These are phyloP conservation scores for Ceratobasidium sp. DNA, from an alignment of 1,284 basidiomycete species.

Conservation along the genomic window DNA sequence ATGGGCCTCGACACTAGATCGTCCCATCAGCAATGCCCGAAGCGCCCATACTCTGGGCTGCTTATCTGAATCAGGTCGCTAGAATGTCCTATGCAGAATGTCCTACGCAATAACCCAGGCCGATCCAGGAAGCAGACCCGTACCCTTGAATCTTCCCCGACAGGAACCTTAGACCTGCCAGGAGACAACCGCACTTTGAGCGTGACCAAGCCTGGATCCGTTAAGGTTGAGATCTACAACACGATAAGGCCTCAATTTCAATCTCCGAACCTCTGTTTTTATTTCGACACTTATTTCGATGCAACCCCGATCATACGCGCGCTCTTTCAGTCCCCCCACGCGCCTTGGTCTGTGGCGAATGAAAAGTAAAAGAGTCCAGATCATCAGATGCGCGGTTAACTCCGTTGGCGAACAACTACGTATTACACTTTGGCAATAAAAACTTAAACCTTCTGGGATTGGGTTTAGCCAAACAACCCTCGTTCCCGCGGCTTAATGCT, in stretches of 20 bases:
- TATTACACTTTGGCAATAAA: neutral
- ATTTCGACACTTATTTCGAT: constrained; percentile 4
- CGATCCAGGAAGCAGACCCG: neutral
- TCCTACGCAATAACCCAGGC: neutral
- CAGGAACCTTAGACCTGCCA: constrained; percentile 3
- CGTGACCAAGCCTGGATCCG: neutral
- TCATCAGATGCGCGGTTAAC: constrained; percentile 35
- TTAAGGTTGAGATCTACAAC: constrained; percentile 27
- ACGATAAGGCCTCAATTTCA: constrained; percentile 28
- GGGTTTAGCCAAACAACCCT: constrained; percentile 6
- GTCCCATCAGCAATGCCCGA: constrained; percentile 1
- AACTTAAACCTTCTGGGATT: constrained; percentile 10
- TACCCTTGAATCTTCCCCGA: constrained; percentile 17
- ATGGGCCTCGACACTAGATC: constrained; percentile 10
- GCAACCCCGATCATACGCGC: constrained; percentile 30
- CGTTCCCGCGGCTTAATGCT: neutral
- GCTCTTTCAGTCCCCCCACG: constrained; percentile 6
- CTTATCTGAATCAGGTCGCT: constrained; percentile 4
- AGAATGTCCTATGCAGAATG: neutral
- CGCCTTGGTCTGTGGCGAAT: neutral
- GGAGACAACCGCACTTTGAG: constrained; percentile 19
- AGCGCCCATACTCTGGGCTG: constrained; percentile 8
- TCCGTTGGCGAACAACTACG: constrained; percentile 12
- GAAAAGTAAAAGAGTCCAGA: constrained; percentile 15
- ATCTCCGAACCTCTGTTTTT: constrained; percentile 19